These are phyloP conservation scores for Hygrophorus russula DNA, from an alignment of 768 basidiomycete species.

Conservation along the genomic window DNA sequence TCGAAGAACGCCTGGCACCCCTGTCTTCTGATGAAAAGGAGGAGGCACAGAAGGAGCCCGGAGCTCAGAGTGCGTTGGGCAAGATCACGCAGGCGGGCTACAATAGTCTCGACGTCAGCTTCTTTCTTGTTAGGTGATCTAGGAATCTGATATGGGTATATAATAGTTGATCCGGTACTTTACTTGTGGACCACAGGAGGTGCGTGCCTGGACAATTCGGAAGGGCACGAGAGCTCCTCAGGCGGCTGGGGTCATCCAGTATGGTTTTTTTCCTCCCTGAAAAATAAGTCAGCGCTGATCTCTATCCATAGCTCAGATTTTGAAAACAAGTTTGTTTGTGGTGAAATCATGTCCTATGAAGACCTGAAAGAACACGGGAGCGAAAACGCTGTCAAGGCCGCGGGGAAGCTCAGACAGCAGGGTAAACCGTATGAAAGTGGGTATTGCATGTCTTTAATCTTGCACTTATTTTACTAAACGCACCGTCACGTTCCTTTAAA, in stretches of 20 bases:
- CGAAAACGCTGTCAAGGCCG: conserved; percentile 87
- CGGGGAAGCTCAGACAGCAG: conserved; percentile 89
- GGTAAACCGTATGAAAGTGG: conserved; percentile 94
- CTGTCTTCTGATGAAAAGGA: conserved; percentile 60
- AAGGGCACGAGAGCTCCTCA: conserved; percentile 91
- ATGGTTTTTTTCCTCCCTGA: conserved; percentile 18
- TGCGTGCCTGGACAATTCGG: conserved; percentile 96
- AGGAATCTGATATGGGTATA: not conserved
- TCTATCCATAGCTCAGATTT: conserved; percentile 66
- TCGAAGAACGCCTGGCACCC: conserved; percentile 78
- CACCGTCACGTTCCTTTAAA: conserved; percentile 14
- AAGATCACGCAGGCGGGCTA: conserved; percentile 98
- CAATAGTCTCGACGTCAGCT: conserved; percentile 64
- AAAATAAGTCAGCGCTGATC: not conserved
- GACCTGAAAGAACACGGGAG: conserved; percentile 89
- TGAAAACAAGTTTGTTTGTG: conserved; percentile 95
- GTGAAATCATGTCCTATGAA: conserved; percentile 89
- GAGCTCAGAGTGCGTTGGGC: conserved; percentile 64
- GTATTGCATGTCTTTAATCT: conserved; percentile 17
- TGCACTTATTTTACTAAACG: conserved; percentile 1
- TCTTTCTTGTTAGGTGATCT: not conserved
- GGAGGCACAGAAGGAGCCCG: conserved; percentile 57
- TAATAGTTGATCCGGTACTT: conserved; percentile 86
- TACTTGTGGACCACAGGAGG: conserved; percentile 94
- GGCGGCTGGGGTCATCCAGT: conserved; percentile 98